Conservation (phyloP, 2,329 filamentous ascomycete genomes). For the Malbranchea zuffiana region DNA sequence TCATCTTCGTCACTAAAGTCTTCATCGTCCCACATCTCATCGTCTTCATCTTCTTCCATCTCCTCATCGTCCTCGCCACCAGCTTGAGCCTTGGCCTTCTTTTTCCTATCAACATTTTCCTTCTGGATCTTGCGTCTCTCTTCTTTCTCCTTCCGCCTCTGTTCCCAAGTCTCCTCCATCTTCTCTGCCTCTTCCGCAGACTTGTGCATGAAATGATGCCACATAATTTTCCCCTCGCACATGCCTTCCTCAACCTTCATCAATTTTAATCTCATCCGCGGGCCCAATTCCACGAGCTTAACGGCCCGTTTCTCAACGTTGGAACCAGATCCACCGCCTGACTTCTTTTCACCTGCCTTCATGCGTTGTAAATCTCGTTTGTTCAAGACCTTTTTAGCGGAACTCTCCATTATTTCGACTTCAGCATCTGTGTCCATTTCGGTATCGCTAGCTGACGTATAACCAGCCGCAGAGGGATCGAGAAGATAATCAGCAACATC, state of each 20-base stretch:
- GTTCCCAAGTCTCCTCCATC: slow-evolving; percentile 73
- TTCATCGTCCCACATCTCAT: slow-evolving; percentile 44
- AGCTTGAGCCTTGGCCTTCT: slow-evolving; percentile 48
- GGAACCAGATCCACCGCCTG: slow-evolving; percentile 34
- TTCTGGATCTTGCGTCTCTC: slow-evolving; percentile 69
- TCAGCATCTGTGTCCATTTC: slow-evolving; percentile 92
- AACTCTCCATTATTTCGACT: slow-evolving; percentile 63
- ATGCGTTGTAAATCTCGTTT: slow-evolving; percentile 41
- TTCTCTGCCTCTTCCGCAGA: slow-evolving; percentile 63
- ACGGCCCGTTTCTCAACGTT: slow-evolving; percentile 74
- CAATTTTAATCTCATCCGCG: slow-evolving; percentile 75
- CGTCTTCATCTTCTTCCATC: slow-evolving; percentile 40
- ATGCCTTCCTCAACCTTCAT: slow-evolving; percentile 95
- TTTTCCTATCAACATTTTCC: slow-evolving; percentile 83
- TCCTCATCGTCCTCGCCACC: slow-evolving; percentile 35
- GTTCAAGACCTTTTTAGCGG: slow-evolving; percentile 43
- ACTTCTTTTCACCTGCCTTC: slow-evolving; percentile 37
- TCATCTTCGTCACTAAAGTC: slow-evolving; percentile 38
- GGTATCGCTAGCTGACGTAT: slow-evolving; percentile 85
- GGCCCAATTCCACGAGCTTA: slow-evolving; percentile 84
- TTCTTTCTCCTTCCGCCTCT: slow-evolving; percentile 69
- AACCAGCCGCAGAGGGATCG: slow-evolving; percentile 66
- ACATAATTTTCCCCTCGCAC: slow-evolving; percentile 84
- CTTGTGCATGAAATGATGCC: slow-evolving; percentile 93
- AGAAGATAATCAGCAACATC: slow-evolving; percentile 94